Evolutionary conservation across 2,329 filamentous ascomycete species (phyloP), one percentile per base, ranked within the genome.

Genomic region (Arachnomyces sp.): DNA sequence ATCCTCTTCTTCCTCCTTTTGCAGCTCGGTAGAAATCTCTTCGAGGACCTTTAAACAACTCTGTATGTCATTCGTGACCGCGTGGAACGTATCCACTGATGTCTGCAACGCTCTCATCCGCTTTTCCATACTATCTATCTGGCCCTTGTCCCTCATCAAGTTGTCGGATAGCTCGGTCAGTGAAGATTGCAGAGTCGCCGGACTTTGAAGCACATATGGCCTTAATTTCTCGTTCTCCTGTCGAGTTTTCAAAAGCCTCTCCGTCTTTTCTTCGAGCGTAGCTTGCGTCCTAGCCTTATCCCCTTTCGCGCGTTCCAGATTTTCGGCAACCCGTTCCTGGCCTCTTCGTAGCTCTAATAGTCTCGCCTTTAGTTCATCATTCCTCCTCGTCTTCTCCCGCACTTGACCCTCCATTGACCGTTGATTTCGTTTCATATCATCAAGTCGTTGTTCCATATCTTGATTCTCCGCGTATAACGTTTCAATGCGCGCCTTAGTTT

Each of bases 1-100:
- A 51, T 85, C 78, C 61, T 94, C 89, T 43, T 96, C 89, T 34
- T 96, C 90, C 63, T 96, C 90, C 60, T 90, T 93, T 34, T 79
- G 70, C 3, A 98, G 66, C 59, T 96, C 92, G n/a, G 71, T 67
- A 2, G 83, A 74, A 14, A 95, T 84, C 51, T 96, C 90, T 40
- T 92, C 86, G 3, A 96, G 77, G 9, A 96, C 73, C 55, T 90
- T 90, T 54, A 88, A 88, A 56, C 89, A 93, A 2, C 83, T 81
- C 6, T 84, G 80, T 12, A 98, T 87, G 55, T 98, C 92, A 8
- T 82, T 77, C 7, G 82, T 74, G 1, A 95, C 86, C 0, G 93
- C 81, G 3, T 77, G 73, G 58, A 96, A 96, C 0, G 88, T 90
- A 60, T 96, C 90, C 2, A 81, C 80, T 6, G 86, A 94, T 1